Conservation (phyloP, 345 rosid genomes). For the Eucalyptus regnans region DNA sequence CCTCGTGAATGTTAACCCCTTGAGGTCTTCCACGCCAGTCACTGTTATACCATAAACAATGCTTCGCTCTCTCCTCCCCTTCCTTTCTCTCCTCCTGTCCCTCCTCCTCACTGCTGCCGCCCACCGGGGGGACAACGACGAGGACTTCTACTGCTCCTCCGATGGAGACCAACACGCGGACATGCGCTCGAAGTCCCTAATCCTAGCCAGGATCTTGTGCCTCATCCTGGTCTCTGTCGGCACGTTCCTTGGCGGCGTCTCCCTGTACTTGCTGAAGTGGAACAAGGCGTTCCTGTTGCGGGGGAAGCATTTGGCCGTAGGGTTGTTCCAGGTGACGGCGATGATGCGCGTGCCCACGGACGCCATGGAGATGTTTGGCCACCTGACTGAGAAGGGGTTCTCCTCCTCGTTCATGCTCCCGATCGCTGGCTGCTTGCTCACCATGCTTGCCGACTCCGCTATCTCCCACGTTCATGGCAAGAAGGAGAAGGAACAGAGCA, state of each 20-base stretch:
- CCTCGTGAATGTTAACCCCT: neutral
- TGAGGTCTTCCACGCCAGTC: neutral
- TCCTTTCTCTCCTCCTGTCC: neutral
- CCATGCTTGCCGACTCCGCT: slow-evolving; percentile 59
- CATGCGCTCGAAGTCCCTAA: neutral
- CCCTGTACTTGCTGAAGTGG: slow-evolving; percentile 77
- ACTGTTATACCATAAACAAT: neutral
- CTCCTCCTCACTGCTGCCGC: neutral
- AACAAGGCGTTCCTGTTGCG: slow-evolving; percentile 60
- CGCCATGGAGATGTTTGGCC: slow-evolving; percentile 56
- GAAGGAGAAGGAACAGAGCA: neutral
- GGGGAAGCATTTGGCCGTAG: slow-evolving; percentile 84
- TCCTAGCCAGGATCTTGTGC: neutral
- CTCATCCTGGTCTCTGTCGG: neutral
- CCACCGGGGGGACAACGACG: neutral
- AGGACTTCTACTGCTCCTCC: neutral
- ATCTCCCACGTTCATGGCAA: slow-evolving; percentile 36
- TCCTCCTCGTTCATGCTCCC: slow-evolving; percentile 82
- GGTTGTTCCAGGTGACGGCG: slow-evolving; percentile 78
- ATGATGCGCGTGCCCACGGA: slow-evolving; percentile 81
- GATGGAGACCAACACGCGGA: neutral
- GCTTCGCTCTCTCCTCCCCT: neutral
- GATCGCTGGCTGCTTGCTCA: slow-evolving; percentile 50
- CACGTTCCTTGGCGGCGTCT: slow-evolving; percentile 63
- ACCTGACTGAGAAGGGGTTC: slow-evolving; percentile 39